phyloP scores from a whole-genome alignment of 768 basidiomycete species.

The Mrakia gelida region DNA sequence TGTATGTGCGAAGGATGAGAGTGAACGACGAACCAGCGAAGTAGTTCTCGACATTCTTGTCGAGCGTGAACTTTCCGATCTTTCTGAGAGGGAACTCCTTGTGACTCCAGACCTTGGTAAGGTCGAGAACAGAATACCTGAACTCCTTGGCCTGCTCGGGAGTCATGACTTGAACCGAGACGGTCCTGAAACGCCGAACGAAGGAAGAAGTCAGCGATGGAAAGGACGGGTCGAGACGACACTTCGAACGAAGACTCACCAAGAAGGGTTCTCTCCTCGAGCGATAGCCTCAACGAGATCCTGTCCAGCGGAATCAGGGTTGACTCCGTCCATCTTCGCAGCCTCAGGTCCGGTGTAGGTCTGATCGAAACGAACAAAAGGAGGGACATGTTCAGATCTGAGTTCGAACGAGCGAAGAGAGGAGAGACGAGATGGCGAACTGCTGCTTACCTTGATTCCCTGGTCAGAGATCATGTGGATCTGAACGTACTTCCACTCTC shows the following conservation, averaged over 20 bases:
- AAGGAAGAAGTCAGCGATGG: constrained; percentile 16
- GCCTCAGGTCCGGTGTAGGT: constrained; percentile 69
- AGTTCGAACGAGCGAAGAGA: too few species aligned
- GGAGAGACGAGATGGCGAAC: not conserved
- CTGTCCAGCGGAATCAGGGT: constrained; percentile 46
- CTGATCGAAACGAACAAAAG: constrained; percentile 42
- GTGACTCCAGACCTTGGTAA: constrained; percentile 62
- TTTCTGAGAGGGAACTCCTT: constrained; percentile 45
- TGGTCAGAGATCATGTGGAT: constrained; percentile 45
- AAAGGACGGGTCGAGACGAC: not conserved
- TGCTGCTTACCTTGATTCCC: constrained; percentile 35
- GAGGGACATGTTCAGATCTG: not conserved
- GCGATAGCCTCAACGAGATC: constrained; percentile 50
- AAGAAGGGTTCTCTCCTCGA: constrained; percentile 45
- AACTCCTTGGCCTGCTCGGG: constrained; percentile 82
- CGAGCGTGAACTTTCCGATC: constrained; percentile 47
- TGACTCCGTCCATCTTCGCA: constrained; percentile 60
- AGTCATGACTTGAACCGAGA: constrained; percentile 79
- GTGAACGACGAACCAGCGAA: constrained; percentile 37
- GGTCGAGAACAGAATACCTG: constrained; percentile 76
- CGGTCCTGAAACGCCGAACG: not conserved
- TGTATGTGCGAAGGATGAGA: not conserved
- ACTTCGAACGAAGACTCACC: constrained; percentile 35
- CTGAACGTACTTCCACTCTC: constrained; percentile 44
- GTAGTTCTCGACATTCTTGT: constrained; percentile 48